Conservation (phyloP, 2,329 filamentous ascomycete species). For the Dissoconium aciculare region DNA sequence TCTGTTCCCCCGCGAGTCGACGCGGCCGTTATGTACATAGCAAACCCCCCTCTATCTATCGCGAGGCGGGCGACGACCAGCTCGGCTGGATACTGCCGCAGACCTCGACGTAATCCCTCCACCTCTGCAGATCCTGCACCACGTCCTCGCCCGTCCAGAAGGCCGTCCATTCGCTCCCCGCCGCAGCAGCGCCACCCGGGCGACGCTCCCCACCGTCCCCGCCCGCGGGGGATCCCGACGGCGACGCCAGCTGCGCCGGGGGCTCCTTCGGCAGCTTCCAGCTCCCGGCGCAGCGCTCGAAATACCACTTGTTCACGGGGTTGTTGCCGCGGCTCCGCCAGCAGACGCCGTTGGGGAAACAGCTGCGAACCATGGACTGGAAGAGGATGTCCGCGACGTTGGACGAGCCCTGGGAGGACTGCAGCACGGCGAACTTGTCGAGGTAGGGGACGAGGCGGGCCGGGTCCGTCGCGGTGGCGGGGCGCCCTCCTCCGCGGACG, state of each 20-base stretch:
- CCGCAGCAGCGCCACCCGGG: too few relatives aligned
- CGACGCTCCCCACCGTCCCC: too few relatives aligned
- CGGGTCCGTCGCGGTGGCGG: slow-evolving; percentile 25
- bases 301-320: slow-evolving; percentile 98
- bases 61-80: too few relatives aligned
- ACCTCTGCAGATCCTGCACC: slow-evolving; percentile 30
- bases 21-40: too few relatives aligned
- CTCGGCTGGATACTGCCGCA: slow-evolving; percentile 35
- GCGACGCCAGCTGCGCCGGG: too few relatives aligned
- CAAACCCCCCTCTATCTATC: too few relatives aligned
- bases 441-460: slow-evolving; percentile 74
- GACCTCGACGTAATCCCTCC: slow-evolving; percentile 35
- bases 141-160: slow-evolving; percentile 74
- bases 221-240: too few relatives aligned
- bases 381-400: slow-evolving; percentile 94
- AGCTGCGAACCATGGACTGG: slow-evolving; percentile 81
- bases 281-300: slow-evolving; percentile 72
- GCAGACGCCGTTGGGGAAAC: slow-evolving; percentile 77
- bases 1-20: too few relatives aligned
- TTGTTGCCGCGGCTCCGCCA: slow-evolving; percentile 86
- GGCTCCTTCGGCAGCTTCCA: slow-evolving; percentile 67
- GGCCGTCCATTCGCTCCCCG: slow-evolving; percentile 91
- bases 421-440: slow-evolving; percentile 92
- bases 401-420: slow-evolving; percentile 63
- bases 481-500: not conserved